Evolutionary conservation across 2,329 filamentous ascomycete genomes (phyloP), one percentile per base, ranked within the genome.

Genomic region (Macroventuria anomochaeta): DNA sequence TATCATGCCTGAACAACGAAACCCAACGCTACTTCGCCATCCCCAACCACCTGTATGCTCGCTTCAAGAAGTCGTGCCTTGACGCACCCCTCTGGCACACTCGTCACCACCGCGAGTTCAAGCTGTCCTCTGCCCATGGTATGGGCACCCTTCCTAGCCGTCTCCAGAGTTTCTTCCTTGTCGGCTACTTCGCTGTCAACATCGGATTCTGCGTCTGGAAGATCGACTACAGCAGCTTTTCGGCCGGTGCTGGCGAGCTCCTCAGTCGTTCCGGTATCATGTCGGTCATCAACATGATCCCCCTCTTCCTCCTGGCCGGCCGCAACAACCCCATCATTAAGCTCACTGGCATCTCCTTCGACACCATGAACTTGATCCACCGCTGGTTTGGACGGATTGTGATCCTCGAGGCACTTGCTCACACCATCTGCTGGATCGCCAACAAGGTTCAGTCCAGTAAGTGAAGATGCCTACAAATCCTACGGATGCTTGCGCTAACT

Each of bases 281-380:
- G 57, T 77, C 88, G 6, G 83, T 86, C 34, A 83, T 90, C 71
- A 93, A 93, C 78, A 90, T 93, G 89, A 81, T 88, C 55, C 89
- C 90, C 1, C 78, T 93, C 3, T 89, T 92, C 75, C 73, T 92
- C 42, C 80, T 92, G 71, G 88, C 88, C 39, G 86, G 87, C 34
- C 83, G 89, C 64, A 93, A 92, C 77, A 93, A 93, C 75, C 88
- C 88, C 18, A 79, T 93, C 60, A 91, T 93, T 69, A 80, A 80
- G 56, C 78, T 89, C 61, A 80, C 90, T 46, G 85, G 86, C 57
- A 86, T 93, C 59, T 90, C 88, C 3, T 93, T 92, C 72, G 89
- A 93, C 73, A 91, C 88, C 1, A 92, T 90, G 80, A 93, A 93
- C 77, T 76, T 93, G 57, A 80, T 93, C 53, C 89, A 93, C 75